Conservation (phyloP, 176 grass and related monocot species). For the Elaeis guineensis region DNA sequence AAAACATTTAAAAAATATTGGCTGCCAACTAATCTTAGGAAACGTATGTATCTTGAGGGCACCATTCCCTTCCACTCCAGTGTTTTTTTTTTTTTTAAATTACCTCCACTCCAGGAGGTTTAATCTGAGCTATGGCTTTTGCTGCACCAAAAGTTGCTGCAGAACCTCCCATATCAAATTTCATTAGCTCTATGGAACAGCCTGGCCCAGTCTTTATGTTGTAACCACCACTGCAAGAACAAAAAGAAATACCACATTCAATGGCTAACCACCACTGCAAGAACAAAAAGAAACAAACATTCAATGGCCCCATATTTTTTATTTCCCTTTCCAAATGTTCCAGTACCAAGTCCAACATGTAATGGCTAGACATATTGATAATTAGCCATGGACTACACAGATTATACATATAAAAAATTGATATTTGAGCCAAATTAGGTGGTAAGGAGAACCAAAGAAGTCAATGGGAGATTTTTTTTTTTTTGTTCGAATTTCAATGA, state of each 20-base stretch:
- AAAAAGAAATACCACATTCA: background rate
- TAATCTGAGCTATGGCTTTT: conserved; percentile 94
- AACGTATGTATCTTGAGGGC: background rate
- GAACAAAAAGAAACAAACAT: conserved; percentile 6
- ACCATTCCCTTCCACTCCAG: background rate
- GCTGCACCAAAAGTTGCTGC: conserved; percentile 87
- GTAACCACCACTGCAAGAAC: conserved; percentile 74
- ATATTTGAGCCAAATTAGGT: no score
- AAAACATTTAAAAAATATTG: background rate
- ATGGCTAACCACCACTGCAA: conserved; percentile 66
- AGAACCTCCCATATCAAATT: conserved; percentile 97
- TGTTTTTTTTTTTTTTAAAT: background rate
- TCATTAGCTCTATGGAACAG: conserved; percentile 90
- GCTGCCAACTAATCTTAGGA: no score
- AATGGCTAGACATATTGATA: no score
- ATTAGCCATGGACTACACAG: no score
- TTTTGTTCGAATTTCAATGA: no score
- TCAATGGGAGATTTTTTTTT: no score
- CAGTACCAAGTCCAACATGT: no score
- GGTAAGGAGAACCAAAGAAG: no score
- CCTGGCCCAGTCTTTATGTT: conserved; percentile 97
- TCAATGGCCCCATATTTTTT: no score
- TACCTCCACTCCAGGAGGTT: conserved; percentile 94
- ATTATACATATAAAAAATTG: no score
- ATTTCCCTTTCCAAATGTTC: no score